Evolutionary conservation across 306 rosid species (phyloP).

Genomic region (Oemleria cerasiformis): DNA sequence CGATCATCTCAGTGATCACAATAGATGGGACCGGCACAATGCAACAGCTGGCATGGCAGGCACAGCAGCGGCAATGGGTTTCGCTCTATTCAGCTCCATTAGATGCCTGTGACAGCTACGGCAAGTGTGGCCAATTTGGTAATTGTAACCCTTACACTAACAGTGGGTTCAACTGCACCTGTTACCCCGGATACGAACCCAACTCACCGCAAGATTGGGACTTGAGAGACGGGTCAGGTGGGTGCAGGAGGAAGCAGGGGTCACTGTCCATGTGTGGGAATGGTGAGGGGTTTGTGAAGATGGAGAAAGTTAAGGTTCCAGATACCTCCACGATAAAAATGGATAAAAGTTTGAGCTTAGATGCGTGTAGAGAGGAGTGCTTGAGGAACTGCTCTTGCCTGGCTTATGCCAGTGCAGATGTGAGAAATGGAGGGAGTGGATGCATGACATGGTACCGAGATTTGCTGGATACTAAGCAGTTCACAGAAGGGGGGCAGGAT

Average conservation of each 20-base stretch:
- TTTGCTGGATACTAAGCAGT: constrained; percentile 47
- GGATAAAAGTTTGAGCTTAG: constrained; percentile 21
- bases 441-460: constrained; percentile 52
- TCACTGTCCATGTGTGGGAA: constrained; percentile 32
- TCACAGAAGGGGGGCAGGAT: constrained; percentile 47
- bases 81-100: constrained; percentile 39
- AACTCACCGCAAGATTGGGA: constrained; percentile 38
- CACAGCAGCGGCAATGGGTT: constrained; percentile 32
- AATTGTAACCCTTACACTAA: constrained; percentile 41
- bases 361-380: constrained; percentile 44
- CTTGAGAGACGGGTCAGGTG: constrained; percentile 43
- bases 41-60: constrained; percentile 39
- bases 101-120: constrained; percentile 50
- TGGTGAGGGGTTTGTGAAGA: constrained; percentile 65
- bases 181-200: constrained; percentile 67
- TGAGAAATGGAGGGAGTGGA: constrained; percentile 49
- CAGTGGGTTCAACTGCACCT: constrained; percentile 39
- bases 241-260: constrained; percentile 49
- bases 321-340: constrained; percentile 38
- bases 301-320: constrained; percentile 47
- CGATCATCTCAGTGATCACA: constrained; percentile 5
- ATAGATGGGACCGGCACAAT: constrained; percentile 33
- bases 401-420: constrained; percentile 50
- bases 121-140: constrained; percentile 43
- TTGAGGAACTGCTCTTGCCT: constrained; percentile 53